Evolutionary conservation across 768 basidiomycete species (phyloP).

Genomic region (Leccinum boreale): DNA sequence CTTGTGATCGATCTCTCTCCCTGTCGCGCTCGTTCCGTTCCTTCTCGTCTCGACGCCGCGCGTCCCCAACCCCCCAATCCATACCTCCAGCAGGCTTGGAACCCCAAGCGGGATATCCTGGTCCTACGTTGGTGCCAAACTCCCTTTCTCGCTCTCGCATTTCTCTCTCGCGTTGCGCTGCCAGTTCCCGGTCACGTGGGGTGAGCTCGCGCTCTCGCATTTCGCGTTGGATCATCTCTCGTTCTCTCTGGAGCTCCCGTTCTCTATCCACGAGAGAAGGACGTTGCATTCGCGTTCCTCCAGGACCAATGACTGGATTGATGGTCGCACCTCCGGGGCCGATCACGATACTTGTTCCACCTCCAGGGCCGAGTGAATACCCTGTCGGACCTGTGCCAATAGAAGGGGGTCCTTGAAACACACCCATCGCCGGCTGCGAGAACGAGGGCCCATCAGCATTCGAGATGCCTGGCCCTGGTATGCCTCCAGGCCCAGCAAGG

Average conservation of each 20-base stretch:
- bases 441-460: slow-evolving; percentile 17
- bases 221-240: slow-evolving; percentile 28
- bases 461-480: slow-evolving; percentile 10
- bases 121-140: slow-evolving; percentile 23
- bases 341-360: slow-evolving; percentile 23
- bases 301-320: slow-evolving; percentile 13
- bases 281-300: slow-evolving; percentile 22
- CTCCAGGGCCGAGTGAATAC: slow-evolving; percentile 22
- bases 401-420: slow-evolving; percentile 24
- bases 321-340: slow-evolving; percentile 25
- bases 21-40: slow-evolving; percentile 26
- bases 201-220: slow-evolving; percentile 20
- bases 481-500: slow-evolving; percentile 4
- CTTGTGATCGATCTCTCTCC: slow-evolving; percentile 31
- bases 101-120: slow-evolving; percentile 26
- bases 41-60: slow-evolving; percentile 36
- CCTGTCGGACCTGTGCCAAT: slow-evolving; percentile 15
- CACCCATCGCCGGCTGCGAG: slow-evolving; percentile 27
- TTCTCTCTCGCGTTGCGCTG: slow-evolving; percentile 22
- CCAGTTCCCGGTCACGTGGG: slow-evolving; percentile 23
- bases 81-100: slow-evolving; percentile 33
- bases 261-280: slow-evolving; percentile 33
- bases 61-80: slow-evolving; percentile 33
- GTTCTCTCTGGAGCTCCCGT: slow-evolving; percentile 23
- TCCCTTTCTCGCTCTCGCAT: slow-evolving; percentile 26